Conservation (phyloP, 1,139 yeast genomes). For the Candida sojae region DNA sequence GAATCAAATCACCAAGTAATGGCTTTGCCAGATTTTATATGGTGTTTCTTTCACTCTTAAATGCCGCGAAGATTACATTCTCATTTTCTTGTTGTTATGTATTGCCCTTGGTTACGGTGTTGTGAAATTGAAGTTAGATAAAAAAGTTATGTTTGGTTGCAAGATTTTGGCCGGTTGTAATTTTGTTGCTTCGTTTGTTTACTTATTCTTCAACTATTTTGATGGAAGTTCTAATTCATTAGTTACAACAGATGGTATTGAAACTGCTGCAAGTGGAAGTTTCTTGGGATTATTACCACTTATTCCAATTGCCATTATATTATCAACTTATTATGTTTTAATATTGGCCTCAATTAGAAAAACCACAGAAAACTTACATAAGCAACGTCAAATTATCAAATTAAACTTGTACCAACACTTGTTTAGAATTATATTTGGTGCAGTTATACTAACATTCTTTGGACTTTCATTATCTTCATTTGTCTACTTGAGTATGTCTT, state of each 20-base stretch:
- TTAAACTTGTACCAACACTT: slow-evolving; percentile 80
- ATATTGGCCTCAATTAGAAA: slow-evolving; percentile 71
- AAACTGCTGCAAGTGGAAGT: slow-evolving; percentile 22
- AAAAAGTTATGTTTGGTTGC: slow-evolving; percentile 75
- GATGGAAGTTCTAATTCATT: slow-evolving; percentile 44
- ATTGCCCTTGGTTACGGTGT: slow-evolving; percentile 95
- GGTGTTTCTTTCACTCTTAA: slow-evolving; percentile 74
- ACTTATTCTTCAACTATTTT: slow-evolving; percentile 67
- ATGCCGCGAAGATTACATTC: slow-evolving; percentile 81
- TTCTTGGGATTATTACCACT: slow-evolving; percentile 45
- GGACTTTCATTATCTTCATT: slow-evolving; percentile 75
- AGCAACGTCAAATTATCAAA: slow-evolving; percentile 91
- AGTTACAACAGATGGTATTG: slow-evolving; percentile 20
- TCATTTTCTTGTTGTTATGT: slow-evolving; percentile 84
- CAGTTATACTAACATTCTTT: slow-evolving; percentile 50
- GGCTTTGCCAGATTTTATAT: slow-evolving; percentile 73
- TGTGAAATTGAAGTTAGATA: slow-evolving; percentile 80
- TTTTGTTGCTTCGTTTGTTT: slow-evolving; percentile 66
- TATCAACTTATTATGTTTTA: slow-evolving; percentile 73
- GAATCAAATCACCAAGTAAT: slow-evolving; percentile 51
- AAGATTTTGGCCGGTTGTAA: slow-evolving; percentile 75
- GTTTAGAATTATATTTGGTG: slow-evolving; percentile 70
- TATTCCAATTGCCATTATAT: slow-evolving; percentile 69
- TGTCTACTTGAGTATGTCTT: slow-evolving; percentile 70
- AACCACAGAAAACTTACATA: slow-evolving; percentile 72